A percentile compares a stretch with the other conserved stretches of the same genome.
Conservation (phyloP, 2,329 filamentous ascomycete genomes). For the Hypoxylon sp. region DNA sequence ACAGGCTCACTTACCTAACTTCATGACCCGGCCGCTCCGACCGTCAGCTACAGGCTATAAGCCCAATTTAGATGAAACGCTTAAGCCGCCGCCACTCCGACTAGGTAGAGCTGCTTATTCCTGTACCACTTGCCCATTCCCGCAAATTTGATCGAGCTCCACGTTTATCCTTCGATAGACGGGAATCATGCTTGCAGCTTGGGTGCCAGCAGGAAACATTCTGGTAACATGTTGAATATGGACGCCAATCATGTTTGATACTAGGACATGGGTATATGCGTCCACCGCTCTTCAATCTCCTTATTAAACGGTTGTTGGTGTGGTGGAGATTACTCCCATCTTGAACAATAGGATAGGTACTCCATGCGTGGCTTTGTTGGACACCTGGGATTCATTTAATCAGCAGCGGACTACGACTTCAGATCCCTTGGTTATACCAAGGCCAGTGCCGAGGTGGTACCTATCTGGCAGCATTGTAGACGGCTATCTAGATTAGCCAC, state of each 20-base stretch:
- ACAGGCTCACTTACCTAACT: background rate
- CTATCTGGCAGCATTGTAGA: background rate
- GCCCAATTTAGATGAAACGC: constrained; percentile 36
- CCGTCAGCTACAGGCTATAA: background rate
- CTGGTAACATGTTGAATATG: background rate
- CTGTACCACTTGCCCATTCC: constrained; percentile 12
- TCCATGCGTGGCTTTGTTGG: background rate
- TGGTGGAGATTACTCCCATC: background rate
- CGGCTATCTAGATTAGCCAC: too few species aligned
- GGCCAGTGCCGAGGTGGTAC: background rate
- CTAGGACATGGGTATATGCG: background rate
- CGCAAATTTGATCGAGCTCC: constrained; percentile 4
- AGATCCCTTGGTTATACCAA: background rate
- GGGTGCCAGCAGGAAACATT: background rate
- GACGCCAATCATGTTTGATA: background rate
- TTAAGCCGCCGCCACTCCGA: constrained; percentile 26
- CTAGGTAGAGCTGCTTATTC: constrained; percentile 14
- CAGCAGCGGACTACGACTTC: background rate
- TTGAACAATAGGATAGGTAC: background rate
- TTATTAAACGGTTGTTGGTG: background rate
- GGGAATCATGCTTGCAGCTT: constrained; percentile 1
- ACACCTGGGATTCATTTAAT: background rate
- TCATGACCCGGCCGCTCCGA: constrained; percentile 10
- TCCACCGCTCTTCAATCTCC: background rate
- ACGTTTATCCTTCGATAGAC: constrained; percentile 4